These are phyloP conservation scores for Withania somnifera DNA, from an alignment of 305 asterid genomes.

Conservation along the genomic window DNA sequence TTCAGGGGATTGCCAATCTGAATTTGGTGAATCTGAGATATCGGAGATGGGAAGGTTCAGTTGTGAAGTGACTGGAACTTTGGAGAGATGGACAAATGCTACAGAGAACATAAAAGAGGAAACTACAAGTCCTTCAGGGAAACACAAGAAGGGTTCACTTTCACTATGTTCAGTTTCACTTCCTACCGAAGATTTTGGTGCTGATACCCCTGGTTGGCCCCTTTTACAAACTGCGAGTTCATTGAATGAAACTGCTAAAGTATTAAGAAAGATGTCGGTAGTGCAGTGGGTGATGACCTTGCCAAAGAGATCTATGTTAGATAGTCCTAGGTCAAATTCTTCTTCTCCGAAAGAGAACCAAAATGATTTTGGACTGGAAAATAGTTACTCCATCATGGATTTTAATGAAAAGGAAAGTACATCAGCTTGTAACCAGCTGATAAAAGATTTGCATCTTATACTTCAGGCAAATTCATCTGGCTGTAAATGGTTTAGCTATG, in stretches of 20 bases:
- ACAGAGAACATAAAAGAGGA: slow-evolving; percentile 19
- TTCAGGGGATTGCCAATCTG: slow-evolving; percentile 34
- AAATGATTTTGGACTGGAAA: slow-evolving; percentile 15
- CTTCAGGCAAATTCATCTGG: slow-evolving; percentile 28
- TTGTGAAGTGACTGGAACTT: slow-evolving; percentile 9
- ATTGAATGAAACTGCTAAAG: slow-evolving; percentile 28
- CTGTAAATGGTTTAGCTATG: slow-evolving; percentile 54
- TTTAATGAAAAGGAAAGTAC: neutral
- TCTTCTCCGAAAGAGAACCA: slow-evolving; percentile 20
- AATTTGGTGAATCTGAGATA: slow-evolving; percentile 32
- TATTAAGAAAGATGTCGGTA: slow-evolving; percentile 70
- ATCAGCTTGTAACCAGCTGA: slow-evolving; percentile 17
- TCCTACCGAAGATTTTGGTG: slow-evolving; percentile 55
- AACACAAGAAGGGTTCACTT: slow-evolving; percentile 41
- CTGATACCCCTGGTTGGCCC: slow-evolving; percentile 94
- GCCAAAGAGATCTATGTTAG: slow-evolving; percentile 47
- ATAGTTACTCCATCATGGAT: slow-evolving; percentile 1
- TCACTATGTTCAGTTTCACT: slow-evolving; percentile 59
- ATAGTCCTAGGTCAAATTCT: slow-evolving; percentile 27
- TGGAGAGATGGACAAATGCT: neutral
- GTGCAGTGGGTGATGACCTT: slow-evolving; percentile 89
- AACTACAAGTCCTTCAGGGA: slow-evolving; percentile 16
- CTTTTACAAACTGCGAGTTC: slow-evolving; percentile 59
- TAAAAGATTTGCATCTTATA: slow-evolving; percentile 44
- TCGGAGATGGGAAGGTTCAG: slow-evolving; percentile 36